Conservation (phyloP, 768 basidiomycete species). For the Sporobolomyces phaffii region DNA sequence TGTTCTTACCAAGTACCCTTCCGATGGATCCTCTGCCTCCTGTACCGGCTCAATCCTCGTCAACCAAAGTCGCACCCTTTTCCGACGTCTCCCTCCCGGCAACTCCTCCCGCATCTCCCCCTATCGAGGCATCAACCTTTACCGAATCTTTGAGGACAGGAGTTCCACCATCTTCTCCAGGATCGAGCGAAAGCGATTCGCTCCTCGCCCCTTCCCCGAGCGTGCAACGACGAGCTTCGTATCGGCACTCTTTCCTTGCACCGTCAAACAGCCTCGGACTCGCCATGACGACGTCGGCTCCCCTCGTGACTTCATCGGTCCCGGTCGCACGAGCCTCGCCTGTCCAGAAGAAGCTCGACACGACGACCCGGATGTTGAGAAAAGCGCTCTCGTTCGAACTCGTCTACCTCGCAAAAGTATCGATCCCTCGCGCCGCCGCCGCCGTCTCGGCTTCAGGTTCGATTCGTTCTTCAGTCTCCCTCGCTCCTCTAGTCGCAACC, state of each 20-base stretch:
- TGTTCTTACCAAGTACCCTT: background rate
- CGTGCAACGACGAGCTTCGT: background rate
- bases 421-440: background rate
- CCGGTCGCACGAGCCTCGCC: background rate
- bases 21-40: background rate
- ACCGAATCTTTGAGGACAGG: no score
- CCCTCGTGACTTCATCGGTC: background rate
- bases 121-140: background rate
- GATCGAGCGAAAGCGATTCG: background rate
- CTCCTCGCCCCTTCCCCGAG: background rate
- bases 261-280: background rate
- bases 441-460: no score
- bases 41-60: background rate
- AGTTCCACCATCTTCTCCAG: background rate
- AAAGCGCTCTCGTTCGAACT: slow-evolving; percentile 9
- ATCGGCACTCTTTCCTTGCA: background rate
- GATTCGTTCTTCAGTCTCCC: no score
- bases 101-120: slow-evolving; percentile 3
- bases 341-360: slow-evolving; percentile 6
- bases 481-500: no score
- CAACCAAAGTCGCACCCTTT: background rate
- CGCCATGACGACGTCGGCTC: background rate
- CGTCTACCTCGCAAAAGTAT: background rate
- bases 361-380: background rate
- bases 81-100: background rate